A percentile compares a stretch with the other conserved stretches of the same genome.
These are phyloP conservation scores for Hypoxylon fuscum DNA, from an alignment of 495 filamentous ascomycete species.

Conservation along the genomic window DNA sequence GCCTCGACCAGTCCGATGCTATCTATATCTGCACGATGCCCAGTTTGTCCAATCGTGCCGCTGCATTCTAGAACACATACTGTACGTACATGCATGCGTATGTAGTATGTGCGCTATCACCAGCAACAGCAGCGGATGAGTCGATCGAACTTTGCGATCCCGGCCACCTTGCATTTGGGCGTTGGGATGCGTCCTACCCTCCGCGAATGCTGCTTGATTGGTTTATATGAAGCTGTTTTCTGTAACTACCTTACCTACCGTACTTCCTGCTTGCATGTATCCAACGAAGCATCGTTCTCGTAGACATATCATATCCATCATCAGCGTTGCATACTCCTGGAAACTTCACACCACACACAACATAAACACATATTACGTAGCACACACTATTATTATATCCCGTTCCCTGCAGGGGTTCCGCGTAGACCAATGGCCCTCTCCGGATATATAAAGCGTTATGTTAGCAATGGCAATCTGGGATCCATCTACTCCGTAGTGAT, in stretches of 20 bases:
- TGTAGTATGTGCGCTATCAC: conserved; percentile 24
- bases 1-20: conserved; percentile 28
- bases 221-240: conserved; percentile 13
- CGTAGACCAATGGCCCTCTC: conserved; percentile 23
- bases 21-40: conserved; percentile 29
- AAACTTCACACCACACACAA: conserved; percentile 23
- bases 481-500: conserved; percentile 19
- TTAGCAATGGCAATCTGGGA: conserved; percentile 26
- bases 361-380: conserved; percentile 38
- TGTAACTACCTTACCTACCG: not conserved
- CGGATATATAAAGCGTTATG: conserved; percentile 33
- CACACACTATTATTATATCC: conserved; percentile 25
- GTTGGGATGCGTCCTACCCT: conserved; percentile 20
- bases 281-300: conserved; percentile 28
- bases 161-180: conserved; percentile 26
- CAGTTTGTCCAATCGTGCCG: conserved; percentile 28
- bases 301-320: conserved; percentile 16
- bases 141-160: conserved; percentile 38
- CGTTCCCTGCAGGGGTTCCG: conserved; percentile 26
- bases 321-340: conserved; percentile 19
- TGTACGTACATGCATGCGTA: conserved; percentile 24
- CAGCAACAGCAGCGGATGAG: conserved; percentile 29
- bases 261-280: conserved; percentile 26
- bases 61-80: conserved; percentile 33
- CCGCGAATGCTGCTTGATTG: conserved; percentile 14